phyloP scores from a whole-genome alignment of 106 monocot genomes.

The Phalaenopsis aphrodite region DNA sequence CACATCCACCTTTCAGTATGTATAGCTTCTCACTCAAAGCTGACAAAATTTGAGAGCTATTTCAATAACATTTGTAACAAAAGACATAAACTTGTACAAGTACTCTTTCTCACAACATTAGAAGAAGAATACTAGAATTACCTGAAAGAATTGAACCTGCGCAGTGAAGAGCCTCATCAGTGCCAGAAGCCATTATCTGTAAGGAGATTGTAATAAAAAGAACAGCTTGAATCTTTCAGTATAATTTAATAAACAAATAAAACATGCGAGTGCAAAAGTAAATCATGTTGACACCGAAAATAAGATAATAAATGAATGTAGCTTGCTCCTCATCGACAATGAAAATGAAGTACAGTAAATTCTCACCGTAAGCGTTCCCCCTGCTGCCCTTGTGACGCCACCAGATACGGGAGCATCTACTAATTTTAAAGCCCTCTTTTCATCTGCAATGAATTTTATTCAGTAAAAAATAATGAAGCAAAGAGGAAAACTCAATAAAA shows the following conservation, averaged over 20 bases:
- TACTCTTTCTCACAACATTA: neutral
- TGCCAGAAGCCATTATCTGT: slow-evolving; percentile 90
- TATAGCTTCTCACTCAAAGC: slow-evolving; percentile 96
- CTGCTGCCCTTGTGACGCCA: slow-evolving; percentile 92
- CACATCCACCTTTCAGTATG: slow-evolving; percentile 88
- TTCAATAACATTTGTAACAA: slow-evolving; percentile 2
- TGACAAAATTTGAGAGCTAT: slow-evolving; percentile 21
- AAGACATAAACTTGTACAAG: neutral
- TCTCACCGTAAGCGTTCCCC: slow-evolving; percentile 87
- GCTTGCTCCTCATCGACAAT: neutral
- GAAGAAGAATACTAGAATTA: slow-evolving; percentile 19
- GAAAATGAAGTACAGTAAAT: slow-evolving; percentile 1
- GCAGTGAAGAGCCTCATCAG: slow-evolving; percentile 60
- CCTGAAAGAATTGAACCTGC: slow-evolving; percentile 70
- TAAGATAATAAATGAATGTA: neutral
- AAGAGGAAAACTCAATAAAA: neutral
- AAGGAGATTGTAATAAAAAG: neutral
- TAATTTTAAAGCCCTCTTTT: slow-evolving; percentile 50
- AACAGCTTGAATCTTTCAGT: neutral
- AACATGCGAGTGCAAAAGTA: neutral
- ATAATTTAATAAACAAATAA: neutral
- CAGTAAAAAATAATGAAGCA: neutral
- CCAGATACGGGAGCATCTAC: slow-evolving; percentile 98
- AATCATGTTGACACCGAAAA: neutral
- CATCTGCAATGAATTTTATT: slow-evolving; percentile 28